These are phyloP conservation scores for Saturnispora serradocipensis DNA, from an alignment of 805 yeast species.

Conservation along the genomic window DNA sequence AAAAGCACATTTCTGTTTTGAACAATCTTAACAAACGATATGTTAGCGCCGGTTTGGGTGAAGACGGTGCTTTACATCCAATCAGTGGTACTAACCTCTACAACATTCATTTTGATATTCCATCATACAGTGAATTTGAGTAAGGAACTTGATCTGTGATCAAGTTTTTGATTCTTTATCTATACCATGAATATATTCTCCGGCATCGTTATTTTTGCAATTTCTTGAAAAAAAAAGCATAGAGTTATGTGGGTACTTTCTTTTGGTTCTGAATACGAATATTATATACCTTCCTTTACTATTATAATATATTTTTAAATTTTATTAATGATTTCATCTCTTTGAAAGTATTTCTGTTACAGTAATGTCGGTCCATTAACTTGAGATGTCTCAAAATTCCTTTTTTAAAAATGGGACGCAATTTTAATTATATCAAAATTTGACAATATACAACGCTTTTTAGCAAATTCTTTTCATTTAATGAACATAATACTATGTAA, in stretches of 20 bases:
- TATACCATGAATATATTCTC: background rate
- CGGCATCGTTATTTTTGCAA: background rate
- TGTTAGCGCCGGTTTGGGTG: constrained; percentile 18
- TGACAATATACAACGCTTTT: no score
- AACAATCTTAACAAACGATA: constrained; percentile 2
- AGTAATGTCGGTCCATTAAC: no score
- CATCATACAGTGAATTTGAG: constrained; percentile 31
- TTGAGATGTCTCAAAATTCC: background rate
- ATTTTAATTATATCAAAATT: no score
- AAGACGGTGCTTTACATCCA: constrained; percentile 28
- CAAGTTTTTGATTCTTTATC: background rate
- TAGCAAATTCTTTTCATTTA: no score
- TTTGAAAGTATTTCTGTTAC: background rate
- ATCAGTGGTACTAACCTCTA: constrained; percentile 60
- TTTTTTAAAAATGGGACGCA: no score
- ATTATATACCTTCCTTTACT: background rate
- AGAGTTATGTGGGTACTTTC: background rate
- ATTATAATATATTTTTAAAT: no score
- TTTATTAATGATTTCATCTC: no score
- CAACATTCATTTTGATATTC: constrained; percentile 72
- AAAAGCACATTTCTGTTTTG: background rate
- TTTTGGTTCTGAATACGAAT: background rate
- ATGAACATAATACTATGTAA: no score
- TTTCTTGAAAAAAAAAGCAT: background rate
- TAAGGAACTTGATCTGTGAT: background rate